Evolutionary conservation across 495 filamentous ascomycete species (phyloP), one percentile per base, ranked within the genome.

Genomic region (Xylaria intraflava): DNA sequence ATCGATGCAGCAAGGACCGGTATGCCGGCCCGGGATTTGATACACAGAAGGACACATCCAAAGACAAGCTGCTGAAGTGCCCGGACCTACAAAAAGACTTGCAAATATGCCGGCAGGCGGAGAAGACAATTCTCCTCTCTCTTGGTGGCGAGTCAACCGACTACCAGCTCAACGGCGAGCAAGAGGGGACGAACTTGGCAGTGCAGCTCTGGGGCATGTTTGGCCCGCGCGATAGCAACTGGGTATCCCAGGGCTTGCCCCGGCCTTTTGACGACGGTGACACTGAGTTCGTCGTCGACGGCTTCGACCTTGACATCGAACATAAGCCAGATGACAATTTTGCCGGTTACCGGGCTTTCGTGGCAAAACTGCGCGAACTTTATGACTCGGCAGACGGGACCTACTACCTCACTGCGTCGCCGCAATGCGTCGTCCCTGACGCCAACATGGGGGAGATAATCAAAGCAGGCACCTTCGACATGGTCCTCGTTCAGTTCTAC

Each of bases 401-500:
- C 12, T 54, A 39, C 31, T 61, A 75, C 72, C 65, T 60, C 64
- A 76, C 51, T 49, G 67, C 51, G 54, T 78, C 83, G 27, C 83
- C 83, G 43, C 82, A 85, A 47, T 86, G 83, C 60, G 71, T 77
- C 0, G 76, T 78, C 23, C 69, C 60, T 57, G 64, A 69, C 30
- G 67, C 69, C n/a, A 71, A 78, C 30, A 69, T 83, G 48, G 71
- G 73, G 26, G 69, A 70, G 3, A 75, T 80, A 30, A 76, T 89
- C 26, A 61, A 70, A 44, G 70, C 67, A 0, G 71, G 73, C 30
- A 51, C 62, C 10, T 79, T 86, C 51, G 85, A 89, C 59, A 78
- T 82, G 43, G 65, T 87, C 14, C 87, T 80, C 64, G 72, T 85
- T 12, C 85, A 87, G 60, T 87, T 84, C 73, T 86, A 85, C 68